Evolutionary conservation across 2,329 filamentous ascomycete species (phyloP).

Genomic region (Pseudopyrenochaeta lycopersici): DNA sequence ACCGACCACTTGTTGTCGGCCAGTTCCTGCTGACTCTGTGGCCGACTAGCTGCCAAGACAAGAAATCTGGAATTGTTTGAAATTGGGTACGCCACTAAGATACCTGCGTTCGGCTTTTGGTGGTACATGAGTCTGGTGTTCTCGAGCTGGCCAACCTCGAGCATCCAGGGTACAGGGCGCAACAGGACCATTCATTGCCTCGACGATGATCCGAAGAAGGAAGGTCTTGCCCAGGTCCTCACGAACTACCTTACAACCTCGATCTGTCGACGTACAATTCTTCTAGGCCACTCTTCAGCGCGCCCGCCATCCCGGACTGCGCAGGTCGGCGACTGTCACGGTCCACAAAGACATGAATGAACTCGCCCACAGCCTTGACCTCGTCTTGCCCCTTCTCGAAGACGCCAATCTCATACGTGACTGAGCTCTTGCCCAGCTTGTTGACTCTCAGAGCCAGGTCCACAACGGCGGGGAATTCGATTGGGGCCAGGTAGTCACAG

Average conservation of each 20-base stretch:
- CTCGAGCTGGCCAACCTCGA: too few species aligned
- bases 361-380: constrained; percentile 85
- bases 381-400: constrained; percentile 78
- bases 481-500: constrained; percentile 83
- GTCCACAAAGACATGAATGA: constrained; percentile 90
- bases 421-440: constrained; percentile 84
- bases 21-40: too few species aligned
- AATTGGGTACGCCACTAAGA: too few species aligned
- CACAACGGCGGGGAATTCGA: constrained; percentile 82
- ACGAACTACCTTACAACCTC: constrained; percentile 32
- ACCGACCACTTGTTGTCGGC: too few species aligned
- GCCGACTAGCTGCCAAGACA: too few species aligned
- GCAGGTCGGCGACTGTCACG: constrained; percentile 74
- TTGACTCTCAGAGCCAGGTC: constrained; percentile 84
- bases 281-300: constrained; percentile 59
- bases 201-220: background rate
- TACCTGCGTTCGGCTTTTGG: too few species aligned
- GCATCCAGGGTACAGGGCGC: too few species aligned
- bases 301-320: constrained; percentile 68
- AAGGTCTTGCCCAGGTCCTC: background rate
- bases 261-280: constrained; percentile 30
- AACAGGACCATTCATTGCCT: too few species aligned
- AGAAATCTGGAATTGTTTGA: too few species aligned
- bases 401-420: constrained; percentile 87
- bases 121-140: too few species aligned